Evolutionary conservation across 306 rosid genomes (phyloP).

Genomic region (Biancaea sappan): DNA sequence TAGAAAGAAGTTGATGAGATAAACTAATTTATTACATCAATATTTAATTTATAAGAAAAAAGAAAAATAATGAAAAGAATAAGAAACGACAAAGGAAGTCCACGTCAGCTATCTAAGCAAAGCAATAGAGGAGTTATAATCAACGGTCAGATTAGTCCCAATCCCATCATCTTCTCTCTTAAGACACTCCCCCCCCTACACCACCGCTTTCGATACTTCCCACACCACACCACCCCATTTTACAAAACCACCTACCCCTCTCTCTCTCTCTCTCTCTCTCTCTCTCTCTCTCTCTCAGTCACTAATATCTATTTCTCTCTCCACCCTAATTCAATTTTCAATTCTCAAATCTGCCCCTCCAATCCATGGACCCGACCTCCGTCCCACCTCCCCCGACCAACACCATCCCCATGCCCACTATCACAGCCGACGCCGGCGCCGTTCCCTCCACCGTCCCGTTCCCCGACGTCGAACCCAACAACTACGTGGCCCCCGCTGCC

Average conservation of each 20-base stretch:
- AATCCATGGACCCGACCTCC: slow-evolving; percentile 53
- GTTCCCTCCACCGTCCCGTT: slow-evolving; percentile 5
- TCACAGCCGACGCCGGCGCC: no score
- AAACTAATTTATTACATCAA: background rate
- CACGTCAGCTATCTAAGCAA: slow-evolving; percentile 22
- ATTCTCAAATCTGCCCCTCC: slow-evolving; percentile 20
- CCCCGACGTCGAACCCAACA: slow-evolving; percentile 13
- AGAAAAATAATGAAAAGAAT: background rate
- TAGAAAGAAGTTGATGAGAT: background rate
- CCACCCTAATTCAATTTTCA: background rate
- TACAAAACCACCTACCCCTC: background rate
- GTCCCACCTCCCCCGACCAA: slow-evolving; percentile 3
- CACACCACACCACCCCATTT: background rate
- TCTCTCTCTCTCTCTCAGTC: background rate
- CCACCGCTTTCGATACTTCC: slow-evolving; percentile 11
- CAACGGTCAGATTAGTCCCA: slow-evolving; percentile 38
- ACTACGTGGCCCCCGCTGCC: background rate
- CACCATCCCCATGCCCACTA: background rate
- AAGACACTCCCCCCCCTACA: background rate
- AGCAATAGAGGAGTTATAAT: background rate
- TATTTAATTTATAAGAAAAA: background rate
- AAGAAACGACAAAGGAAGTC: slow-evolving; percentile 22
- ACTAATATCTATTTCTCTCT: background rate
- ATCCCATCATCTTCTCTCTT: slow-evolving; percentile 3
- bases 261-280: background rate